Conservation (phyloP, 331 rosid species). For the Pyrus hybrid region DNA sequence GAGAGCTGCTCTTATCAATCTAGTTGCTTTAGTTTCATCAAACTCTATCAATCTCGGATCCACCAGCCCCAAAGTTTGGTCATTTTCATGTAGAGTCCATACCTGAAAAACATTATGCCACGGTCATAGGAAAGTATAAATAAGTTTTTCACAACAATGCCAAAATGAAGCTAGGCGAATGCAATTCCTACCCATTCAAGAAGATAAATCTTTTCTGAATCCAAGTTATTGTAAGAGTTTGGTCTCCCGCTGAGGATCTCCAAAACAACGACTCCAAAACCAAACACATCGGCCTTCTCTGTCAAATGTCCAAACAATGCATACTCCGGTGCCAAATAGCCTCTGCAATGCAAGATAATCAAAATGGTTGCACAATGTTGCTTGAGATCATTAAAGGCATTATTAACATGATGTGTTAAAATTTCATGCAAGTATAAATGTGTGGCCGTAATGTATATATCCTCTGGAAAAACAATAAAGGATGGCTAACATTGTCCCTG, state of each 20-base stretch:
- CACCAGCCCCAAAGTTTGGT: slow-evolving; percentile 7
- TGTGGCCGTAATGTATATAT: too few species aligned
- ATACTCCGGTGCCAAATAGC: slow-evolving; percentile 22
- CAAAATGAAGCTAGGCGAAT: background rate
- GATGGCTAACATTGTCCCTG: slow-evolving; percentile 23
- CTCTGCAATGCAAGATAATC: slow-evolving; percentile 4
- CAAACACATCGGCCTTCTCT: slow-evolving; percentile 22
- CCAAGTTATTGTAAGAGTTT: background rate
- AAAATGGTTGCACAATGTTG: background rate
- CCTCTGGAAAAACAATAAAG: too few species aligned
- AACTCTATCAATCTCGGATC: slow-evolving; percentile 12
- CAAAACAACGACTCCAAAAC: slow-evolving; percentile 19
- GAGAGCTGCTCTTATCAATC: slow-evolving; percentile 16
- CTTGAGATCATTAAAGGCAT: too few species aligned
- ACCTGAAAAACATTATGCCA: slow-evolving; percentile 8
- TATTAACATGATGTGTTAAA: too few species aligned
- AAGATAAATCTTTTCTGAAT: slow-evolving; percentile 4
- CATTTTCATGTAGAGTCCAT: slow-evolving; percentile 14
- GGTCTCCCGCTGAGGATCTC: slow-evolving; percentile 23
- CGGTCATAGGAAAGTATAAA: background rate
- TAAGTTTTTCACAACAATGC: background rate
- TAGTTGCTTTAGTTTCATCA: slow-evolving; percentile 7
- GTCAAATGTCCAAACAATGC: slow-evolving; percentile 23
- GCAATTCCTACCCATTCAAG: slow-evolving; percentile 7
- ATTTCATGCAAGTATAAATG: too few species aligned